Evolutionary conservation across 2,329 filamentous ascomycete genomes (phyloP).

Genomic region (Tolypocladium amazonense): DNA sequence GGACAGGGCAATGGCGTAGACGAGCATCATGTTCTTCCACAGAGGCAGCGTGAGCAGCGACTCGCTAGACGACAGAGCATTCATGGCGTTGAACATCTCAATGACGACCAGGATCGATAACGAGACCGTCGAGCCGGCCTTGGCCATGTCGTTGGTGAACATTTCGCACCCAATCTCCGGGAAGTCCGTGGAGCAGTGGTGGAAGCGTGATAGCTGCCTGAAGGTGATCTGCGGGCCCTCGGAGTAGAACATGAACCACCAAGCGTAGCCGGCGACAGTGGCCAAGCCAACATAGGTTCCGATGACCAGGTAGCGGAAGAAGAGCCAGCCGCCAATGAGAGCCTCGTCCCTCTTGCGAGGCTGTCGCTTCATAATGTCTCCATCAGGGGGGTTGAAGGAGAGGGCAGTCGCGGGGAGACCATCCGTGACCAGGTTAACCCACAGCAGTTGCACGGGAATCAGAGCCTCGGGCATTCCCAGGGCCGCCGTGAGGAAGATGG

Average conservation of each 20-base stretch:
- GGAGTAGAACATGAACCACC: slow-evolving; percentile 98
- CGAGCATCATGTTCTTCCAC: slow-evolving; percentile 98
- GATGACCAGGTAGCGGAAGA: slow-evolving; percentile 95
- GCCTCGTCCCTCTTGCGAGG: slow-evolving; percentile 88
- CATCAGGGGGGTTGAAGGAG: slow-evolving; percentile 96
- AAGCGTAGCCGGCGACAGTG: slow-evolving; percentile 95
- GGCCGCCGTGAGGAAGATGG: slow-evolving; percentile 94
- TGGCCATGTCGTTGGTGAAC: slow-evolving; percentile 77
- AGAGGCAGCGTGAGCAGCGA: slow-evolving; percentile 85
- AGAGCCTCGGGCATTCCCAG: slow-evolving; percentile 96
- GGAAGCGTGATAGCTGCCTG: slow-evolving; percentile 84
- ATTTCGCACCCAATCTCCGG: slow-evolving; percentile 85
- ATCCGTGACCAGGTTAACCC: slow-evolving; percentile 98
- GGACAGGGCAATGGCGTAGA: slow-evolving; percentile 84
- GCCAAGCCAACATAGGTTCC: slow-evolving; percentile 90
- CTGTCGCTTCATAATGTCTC: slow-evolving; percentile 91
- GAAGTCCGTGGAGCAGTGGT: slow-evolving; percentile 79
- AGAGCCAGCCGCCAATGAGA: slow-evolving; percentile 89
- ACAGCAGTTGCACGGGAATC: slow-evolving; percentile 92
- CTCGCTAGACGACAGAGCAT: slow-evolving; percentile 90
- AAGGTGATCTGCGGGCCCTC: slow-evolving; percentile 87
- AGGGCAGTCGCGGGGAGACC: slow-evolving; percentile 92
- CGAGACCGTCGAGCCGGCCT: slow-evolving; percentile 85
- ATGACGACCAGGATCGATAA: slow-evolving; percentile 90
- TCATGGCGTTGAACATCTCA: slow-evolving; percentile 99